A percentile compares a stretch with the other conserved stretches of the same genome.
Conservation (phyloP, 2,329 filamentous ascomycete genomes). For the Orbilia blumenaviensis region DNA sequence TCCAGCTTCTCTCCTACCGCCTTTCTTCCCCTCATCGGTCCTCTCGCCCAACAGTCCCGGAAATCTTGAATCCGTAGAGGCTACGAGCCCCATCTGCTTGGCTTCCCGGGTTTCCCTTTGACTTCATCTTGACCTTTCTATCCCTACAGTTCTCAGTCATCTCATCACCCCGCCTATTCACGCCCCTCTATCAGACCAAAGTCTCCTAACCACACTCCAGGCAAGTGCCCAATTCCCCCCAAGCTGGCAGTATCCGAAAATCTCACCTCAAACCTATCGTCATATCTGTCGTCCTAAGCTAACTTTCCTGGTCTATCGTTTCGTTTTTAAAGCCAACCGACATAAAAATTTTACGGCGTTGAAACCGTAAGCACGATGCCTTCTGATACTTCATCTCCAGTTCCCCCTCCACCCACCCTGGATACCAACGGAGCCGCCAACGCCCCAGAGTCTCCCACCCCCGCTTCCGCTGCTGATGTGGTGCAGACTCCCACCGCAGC, state of each 20-base stretch:
- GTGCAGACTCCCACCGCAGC: slow-evolving; percentile 69
- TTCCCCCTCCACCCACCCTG: slow-evolving; percentile 74
- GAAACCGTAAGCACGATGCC: slow-evolving; percentile 66
- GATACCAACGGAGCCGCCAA: slow-evolving; percentile 75
- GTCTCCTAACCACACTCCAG: neutral
- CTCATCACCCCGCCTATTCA: neutral
- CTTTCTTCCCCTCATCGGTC: neutral
- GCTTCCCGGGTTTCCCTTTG: neutral
- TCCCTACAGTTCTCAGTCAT: neutral
- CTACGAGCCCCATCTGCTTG: neutral
- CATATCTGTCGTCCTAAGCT: neutral
- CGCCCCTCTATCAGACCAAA: neutral
- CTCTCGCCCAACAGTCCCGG: neutral
- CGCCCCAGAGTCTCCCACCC: slow-evolving; percentile 67
- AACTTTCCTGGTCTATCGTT: neutral
- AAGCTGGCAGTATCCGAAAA: neutral
- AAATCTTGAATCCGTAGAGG: neutral
- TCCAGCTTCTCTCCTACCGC: neutral
- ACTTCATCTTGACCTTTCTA: neutral
- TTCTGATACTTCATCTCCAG: slow-evolving; percentile 68
- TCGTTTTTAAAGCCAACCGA: neutral
- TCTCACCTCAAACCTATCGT: neutral
- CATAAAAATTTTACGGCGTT: neutral
- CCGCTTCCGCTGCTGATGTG: slow-evolving; percentile 68
- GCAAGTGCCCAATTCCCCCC: neutral